Evolutionary conservation across 257 asterid genomes (phyloP).

Genomic region (Solanum peruvianum): DNA sequence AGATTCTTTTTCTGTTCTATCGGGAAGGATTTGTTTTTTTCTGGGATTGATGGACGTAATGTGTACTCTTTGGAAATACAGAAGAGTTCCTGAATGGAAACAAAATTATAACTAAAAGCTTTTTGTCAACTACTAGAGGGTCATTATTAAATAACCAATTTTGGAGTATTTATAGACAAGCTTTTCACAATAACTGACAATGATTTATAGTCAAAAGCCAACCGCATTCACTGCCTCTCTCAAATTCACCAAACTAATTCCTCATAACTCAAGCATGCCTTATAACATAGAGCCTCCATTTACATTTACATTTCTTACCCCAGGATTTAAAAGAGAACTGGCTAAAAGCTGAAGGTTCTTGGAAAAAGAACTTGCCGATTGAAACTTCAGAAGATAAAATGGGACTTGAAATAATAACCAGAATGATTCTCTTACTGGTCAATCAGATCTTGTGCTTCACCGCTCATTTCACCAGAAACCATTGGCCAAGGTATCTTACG

Average conservation of each 20-base stretch:
- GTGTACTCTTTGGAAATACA: background rate
- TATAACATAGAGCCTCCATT: background rate
- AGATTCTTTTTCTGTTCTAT: background rate
- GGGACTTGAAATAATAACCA: background rate
- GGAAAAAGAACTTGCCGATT: background rate
- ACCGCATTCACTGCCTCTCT: background rate
- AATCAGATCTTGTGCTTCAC: slow-evolving; percentile 75
- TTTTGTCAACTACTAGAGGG: background rate
- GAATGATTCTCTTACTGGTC: slow-evolving; percentile 53
- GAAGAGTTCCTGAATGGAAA: background rate
- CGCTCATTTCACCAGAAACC: slow-evolving; percentile 84
- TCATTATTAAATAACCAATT: background rate
- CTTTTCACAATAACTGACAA: background rate
- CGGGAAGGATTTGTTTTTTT: background rate
- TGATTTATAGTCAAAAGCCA: background rate
- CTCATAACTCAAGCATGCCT: background rate
- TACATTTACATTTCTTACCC: background rate
- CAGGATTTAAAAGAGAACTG: background rate
- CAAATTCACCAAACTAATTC: background rate
- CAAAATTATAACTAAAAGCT: background rate
- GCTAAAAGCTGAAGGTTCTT: background rate
- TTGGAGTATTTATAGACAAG: background rate
- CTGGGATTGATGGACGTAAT: background rate
- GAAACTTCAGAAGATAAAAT: background rate
- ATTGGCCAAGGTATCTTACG: slow-evolving; percentile 95